Evolutionary conservation across 257 asterid species (phyloP).

Genomic region (Capsicum pubescens): DNA sequence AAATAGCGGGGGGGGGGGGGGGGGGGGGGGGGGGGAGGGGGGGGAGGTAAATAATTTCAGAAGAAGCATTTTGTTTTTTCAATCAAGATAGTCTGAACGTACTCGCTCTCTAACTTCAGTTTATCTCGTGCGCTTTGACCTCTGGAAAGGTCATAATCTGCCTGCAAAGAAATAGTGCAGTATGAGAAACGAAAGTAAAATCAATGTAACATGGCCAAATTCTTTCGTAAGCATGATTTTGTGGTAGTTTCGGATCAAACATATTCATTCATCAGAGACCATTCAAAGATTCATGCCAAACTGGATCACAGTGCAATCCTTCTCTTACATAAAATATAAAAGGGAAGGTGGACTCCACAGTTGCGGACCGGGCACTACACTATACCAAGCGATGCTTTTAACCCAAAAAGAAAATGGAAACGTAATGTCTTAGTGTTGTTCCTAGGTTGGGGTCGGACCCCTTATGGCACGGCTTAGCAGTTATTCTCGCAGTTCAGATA

Average conservation of each 20-base stretch:
- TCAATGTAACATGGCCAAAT: slow-evolving; percentile 19
- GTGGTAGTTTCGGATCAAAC: background rate
- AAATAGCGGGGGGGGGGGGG: background rate
- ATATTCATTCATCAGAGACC: background rate
- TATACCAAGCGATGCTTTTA: no score
- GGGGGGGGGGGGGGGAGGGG: no score
- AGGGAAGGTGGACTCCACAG: no score
- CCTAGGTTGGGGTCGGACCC: no score
- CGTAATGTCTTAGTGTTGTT: no score
- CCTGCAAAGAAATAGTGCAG: slow-evolving; percentile 53
- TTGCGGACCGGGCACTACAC: no score
- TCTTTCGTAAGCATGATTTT: slow-evolving; percentile 2
- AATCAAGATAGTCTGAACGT: slow-evolving; percentile 38
- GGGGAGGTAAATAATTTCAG: background rate
- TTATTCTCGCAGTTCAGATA: no score
- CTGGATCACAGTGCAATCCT: background rate
- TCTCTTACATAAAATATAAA: background rate
- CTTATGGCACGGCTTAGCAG: no score
- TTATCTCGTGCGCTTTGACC: slow-evolving; percentile 69
- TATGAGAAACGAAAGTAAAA: slow-evolving; percentile 39
- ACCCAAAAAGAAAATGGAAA: no score
- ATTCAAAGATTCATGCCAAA: background rate
- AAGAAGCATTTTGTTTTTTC: background rate
- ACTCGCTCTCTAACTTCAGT: slow-evolving; percentile 81
- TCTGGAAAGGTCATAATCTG: slow-evolving; percentile 73